Percentiles rank a stretch among this genome's conserved stretches.
phyloP scores from a whole-genome alignment of 805 yeast genomes.

The Saturnispora sanitii region DNA sequence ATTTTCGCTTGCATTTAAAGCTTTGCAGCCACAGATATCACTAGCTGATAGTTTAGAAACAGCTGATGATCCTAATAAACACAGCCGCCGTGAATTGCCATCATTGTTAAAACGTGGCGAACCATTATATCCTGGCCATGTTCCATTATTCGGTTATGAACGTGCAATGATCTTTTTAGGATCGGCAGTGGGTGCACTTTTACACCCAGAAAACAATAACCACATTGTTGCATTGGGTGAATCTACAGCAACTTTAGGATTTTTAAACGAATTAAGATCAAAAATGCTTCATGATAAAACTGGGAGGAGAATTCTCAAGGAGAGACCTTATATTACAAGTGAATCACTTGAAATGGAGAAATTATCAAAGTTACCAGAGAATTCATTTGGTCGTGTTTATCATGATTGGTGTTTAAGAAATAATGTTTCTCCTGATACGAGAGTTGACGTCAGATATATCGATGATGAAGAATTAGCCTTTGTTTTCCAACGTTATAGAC shows the following conservation, averaged over 20 bases:
- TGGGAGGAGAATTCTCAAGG: slow-evolving; percentile 71
- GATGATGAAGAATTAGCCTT: slow-evolving; percentile 87
- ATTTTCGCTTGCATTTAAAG: neutral
- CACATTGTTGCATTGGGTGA: slow-evolving; percentile 83
- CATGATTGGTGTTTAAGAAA: slow-evolving; percentile 74
- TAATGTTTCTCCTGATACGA: slow-evolving; percentile 87
- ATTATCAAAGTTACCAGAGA: slow-evolving; percentile 49
- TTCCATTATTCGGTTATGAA: slow-evolving; percentile 61
- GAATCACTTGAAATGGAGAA: slow-evolving; percentile 54
- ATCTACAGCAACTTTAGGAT: slow-evolving; percentile 67
- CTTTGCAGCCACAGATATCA: neutral
- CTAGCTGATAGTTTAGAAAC: neutral
- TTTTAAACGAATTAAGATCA: slow-evolving; percentile 50
- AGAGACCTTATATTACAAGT: slow-evolving; percentile 76
- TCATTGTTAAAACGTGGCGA: slow-evolving; percentile 30
- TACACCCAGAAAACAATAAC: slow-evolving; percentile 67
- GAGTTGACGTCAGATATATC: slow-evolving; percentile 79
- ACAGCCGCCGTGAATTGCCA: slow-evolving; percentile 9
- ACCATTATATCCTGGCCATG: slow-evolving; percentile 63
- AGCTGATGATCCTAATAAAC: neutral
- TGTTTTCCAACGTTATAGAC: slow-evolving; percentile 88
- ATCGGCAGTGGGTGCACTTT: slow-evolving; percentile 68
- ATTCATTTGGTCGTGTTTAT: slow-evolving; percentile 73
- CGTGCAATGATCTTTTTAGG: slow-evolving; percentile 53
- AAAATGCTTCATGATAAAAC: slow-evolving; percentile 67